Evolutionary conservation across 106 monocot genomes (phyloP), one percentile per base, ranked within the genome.

Genomic region (Chionographis japonica): DNA sequence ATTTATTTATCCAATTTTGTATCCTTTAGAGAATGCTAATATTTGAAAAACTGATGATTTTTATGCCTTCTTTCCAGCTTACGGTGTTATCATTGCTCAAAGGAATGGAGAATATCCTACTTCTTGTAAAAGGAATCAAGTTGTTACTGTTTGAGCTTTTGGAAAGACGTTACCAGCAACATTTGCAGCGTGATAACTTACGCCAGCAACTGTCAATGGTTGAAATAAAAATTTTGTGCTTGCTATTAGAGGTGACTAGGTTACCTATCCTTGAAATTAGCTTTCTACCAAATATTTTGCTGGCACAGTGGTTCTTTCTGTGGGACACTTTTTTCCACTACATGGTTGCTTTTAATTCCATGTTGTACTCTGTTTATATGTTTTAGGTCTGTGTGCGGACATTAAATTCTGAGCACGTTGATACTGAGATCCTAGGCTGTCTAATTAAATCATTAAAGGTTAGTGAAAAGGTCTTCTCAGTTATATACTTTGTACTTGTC

Each of bases 231-330:
- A 84, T 52, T 12, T 68, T 97, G 50, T 97, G 95, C 63, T 79
- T 84, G 66, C 82, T 97, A 19, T 80, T 97, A 56, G 86, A 84
- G 95, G 95, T 97, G 72, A 67, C 39, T 63, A 43, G 50, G 11
- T 54, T 52, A 20, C n/a, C 2, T n/a, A 27, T 27, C 27, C 46
- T 5, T 46, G 46, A 46, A 5, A 46, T 46, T 46, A 46, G 5
- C 46, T 10, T 6, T 10, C 1, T 5, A 56, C 18, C 42, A 11
- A 37, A 27, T 62, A 20, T 36, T 12, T 50, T 51, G 36, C 12
- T 41, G 4, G 13, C 52, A 10, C 16, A 63, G n/a, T 61, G 8
- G 50, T 56, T 50, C 40, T 18, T 14, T 37, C 6, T 5, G 12
- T 49, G 37, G 10, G 18, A 17, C 52, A 54, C 2, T 39, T 67